Evolutionary conservation across 768 basidiomycete genomes (phyloP).

Genomic region (Lactifluus volemus): DNA sequence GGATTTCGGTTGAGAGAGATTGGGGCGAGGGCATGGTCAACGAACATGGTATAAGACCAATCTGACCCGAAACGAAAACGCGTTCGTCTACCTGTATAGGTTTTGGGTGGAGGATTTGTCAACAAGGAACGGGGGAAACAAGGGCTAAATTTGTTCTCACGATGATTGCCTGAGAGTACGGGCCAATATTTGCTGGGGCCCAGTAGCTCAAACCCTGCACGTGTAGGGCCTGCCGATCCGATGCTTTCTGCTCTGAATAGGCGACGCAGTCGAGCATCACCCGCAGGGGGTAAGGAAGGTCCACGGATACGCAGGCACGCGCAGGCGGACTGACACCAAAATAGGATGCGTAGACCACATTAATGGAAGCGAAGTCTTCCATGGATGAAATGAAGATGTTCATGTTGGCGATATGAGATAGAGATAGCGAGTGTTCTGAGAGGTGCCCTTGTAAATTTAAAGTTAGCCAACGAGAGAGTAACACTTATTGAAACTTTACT

Average conservation of each 20-base stretch:
- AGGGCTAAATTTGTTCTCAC: slow-evolving; percentile 36
- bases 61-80: slow-evolving; percentile 92
- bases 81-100: slow-evolving; percentile 55
- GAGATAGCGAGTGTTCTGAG: slow-evolving; percentile 34
- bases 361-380: slow-evolving; percentile 67
- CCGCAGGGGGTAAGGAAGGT: slow-evolving; percentile 47
- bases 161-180: slow-evolving; percentile 88
- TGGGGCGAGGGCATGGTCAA: slow-evolving; percentile 55
- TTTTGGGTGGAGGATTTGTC: not conserved
- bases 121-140: not conserved
- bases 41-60: slow-evolving; percentile 74
- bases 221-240: slow-evolving; percentile 68
- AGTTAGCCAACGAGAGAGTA: not conserved
- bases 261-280: slow-evolving; percentile 78
- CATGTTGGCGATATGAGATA: slow-evolving; percentile 63
- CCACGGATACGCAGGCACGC: slow-evolving; percentile 86
- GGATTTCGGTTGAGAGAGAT: slow-evolving; percentile 54
- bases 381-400: slow-evolving; percentile 80
- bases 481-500: slow-evolving; percentile 34
- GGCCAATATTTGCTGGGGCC: slow-evolving; percentile 99
- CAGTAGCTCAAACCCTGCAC: slow-evolving; percentile 96
- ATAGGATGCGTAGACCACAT: slow-evolving; percentile 67
- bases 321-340: slow-evolving; percentile 92
- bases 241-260: slow-evolving; percentile 33
- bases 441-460: slow-evolving; percentile 42